Conservation (phyloP, 257 asterid genomes). For the Leptodermis oblonga region DNA sequence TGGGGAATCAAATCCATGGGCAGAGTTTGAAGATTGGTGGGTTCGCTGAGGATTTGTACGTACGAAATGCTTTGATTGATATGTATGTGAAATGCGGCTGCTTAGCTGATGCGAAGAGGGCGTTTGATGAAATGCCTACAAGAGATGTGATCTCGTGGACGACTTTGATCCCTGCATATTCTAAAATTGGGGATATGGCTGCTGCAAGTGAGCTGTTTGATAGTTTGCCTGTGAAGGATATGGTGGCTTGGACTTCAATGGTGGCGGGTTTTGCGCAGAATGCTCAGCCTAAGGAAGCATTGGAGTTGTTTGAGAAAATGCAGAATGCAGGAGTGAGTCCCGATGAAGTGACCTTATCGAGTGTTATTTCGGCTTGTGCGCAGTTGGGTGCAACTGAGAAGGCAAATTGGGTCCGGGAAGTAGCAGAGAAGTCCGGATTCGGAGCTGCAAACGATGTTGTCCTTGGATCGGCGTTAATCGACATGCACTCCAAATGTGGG, state of each 20-base stretch:
- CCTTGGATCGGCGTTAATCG: conserved; percentile 76
- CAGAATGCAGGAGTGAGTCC: conserved; percentile 48
- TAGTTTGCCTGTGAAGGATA: conserved; percentile 52
- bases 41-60: conserved; percentile 45
- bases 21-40: conserved; percentile 71
- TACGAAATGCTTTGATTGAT: conserved; percentile 53
- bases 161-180: conserved; percentile 52
- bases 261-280: conserved; percentile 76
- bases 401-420: conserved; percentile 52
- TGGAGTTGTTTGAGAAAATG: conserved; percentile 65
- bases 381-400: conserved; percentile 55
- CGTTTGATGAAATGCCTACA: conserved; percentile 80
- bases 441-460: conserved; percentile 38
- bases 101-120: conserved; percentile 47
- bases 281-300: conserved; percentile 60
- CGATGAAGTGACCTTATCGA: conserved; percentile 63
- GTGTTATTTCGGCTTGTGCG: conserved; percentile 76
- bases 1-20: conserved; percentile 68
- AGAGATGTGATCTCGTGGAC: conserved; percentile 69
- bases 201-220: conserved; percentile 52
- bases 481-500: conserved; percentile 92
- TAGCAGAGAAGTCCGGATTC: conserved; percentile 52
- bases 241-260: conserved; percentile 86
- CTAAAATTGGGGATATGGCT: conserved; percentile 56
- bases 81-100: conserved; percentile 67